phyloP scores from a whole-genome alignment of 2,329 filamentous ascomycete species.

The Penicillium corylophilum region DNA sequence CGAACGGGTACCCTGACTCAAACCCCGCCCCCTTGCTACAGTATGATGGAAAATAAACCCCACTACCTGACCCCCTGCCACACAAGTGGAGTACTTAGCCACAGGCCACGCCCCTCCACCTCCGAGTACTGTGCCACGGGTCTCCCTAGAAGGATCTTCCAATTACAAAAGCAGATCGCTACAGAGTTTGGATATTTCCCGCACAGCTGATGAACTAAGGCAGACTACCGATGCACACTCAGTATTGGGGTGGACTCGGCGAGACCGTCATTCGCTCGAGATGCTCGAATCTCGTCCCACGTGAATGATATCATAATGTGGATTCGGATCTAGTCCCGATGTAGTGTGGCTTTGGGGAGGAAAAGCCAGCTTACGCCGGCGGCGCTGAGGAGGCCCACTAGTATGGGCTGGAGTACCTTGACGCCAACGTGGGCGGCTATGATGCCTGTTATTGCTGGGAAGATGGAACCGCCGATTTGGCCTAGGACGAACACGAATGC shows the following conservation, averaged over 20 bases:
- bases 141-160: neutral
- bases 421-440: slow-evolving; percentile 50
- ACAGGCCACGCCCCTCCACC: neutral
- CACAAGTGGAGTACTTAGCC: neutral
- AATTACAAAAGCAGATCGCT: neutral
- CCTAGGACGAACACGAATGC: slow-evolving; percentile 58
- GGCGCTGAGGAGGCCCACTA: slow-evolving; percentile 49
- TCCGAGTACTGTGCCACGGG: neutral
- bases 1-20: neutral
- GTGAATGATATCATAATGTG: neutral
- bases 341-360: slow-evolving; percentile 24
- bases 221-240: neutral
- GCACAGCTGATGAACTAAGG: neutral
- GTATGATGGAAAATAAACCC: neutral
- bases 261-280: neutral
- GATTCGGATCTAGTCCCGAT: slow-evolving; percentile 18
- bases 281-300: neutral
- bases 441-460: slow-evolving; percentile 57
- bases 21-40: neutral
- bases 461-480: slow-evolving; percentile 56
- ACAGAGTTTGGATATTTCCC: neutral
- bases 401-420: slow-evolving; percentile 52
- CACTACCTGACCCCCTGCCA: neutral
- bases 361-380: slow-evolving; percentile 52
- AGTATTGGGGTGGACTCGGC: neutral